Evolutionary conservation across 306 rosid species (phyloP), one percentile per base, ranked within the genome.

Genomic region (Elaeagnus macrophylla): DNA sequence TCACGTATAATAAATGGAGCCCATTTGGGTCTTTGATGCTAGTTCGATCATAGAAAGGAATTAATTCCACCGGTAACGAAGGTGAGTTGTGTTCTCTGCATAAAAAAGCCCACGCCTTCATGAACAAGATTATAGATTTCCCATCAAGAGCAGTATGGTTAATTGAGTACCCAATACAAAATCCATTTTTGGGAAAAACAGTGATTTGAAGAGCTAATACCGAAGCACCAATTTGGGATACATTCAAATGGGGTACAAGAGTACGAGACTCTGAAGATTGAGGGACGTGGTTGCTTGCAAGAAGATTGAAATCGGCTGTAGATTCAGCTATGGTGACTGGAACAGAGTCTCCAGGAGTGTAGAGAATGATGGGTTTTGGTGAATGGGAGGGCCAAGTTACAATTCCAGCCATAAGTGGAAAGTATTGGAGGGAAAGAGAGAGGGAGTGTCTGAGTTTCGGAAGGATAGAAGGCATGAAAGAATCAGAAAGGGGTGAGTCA

Each of bases 371-470:
- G 35, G 94, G 86, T 40, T 56, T 67, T 3, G 55, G 13, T 1
- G 80, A 81, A 12, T 66, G 45, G 0, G 57, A 36, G 5, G 80
- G 80, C 89, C 94, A 85, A 8, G 53, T 20, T 7, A 81, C 48
- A 8, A 48, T 79, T 2, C 81, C 84, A 5, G 77, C 77, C 1
- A 81, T 76, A 18, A 80, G 79, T 18, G 72, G 64, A 53, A 72
- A 85, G 68, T 77, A 69, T n/a, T 62, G 65, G 70, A 85, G 94
- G 39, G 89, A 57, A n/a, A 67, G 76, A 12, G 94, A 79, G 36
- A 79, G 85, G 0, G 86, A 79, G 32, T 71, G 43, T 20, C 74
- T 77, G 66, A 85, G 86, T 4, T 50, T 68, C 3, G 83, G 75
- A 60, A 83, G 53, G 5, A 83, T 1, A 43, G 67, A 15, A 1